phyloP scores from a whole-genome alignment of 1,284 basidiomycete genomes.

The Leccinum pallidistipes region DNA sequence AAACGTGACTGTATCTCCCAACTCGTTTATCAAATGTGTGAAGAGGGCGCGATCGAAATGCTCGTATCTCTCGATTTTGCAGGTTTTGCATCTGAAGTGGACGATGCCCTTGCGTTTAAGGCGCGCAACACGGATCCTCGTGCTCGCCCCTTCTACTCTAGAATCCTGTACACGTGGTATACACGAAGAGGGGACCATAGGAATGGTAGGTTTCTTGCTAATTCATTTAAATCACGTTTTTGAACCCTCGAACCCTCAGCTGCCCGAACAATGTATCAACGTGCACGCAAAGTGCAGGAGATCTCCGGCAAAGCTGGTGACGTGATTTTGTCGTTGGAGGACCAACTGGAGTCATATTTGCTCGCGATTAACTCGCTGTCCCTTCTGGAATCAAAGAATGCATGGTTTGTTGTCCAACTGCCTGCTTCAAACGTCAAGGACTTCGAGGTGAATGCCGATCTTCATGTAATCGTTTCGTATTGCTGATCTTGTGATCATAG shows the following conservation, averaged over 20 bases:
- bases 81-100: constrained; percentile 85
- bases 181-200: constrained; percentile 84
- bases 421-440: constrained; percentile 24
- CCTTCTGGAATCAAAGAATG: constrained; percentile 74
- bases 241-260: constrained; percentile 49
- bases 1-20: constrained; percentile 79
- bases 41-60: constrained; percentile 77
- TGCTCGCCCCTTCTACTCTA: constrained; percentile 83
- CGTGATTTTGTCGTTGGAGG: constrained; percentile 62
- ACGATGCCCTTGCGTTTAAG: constrained; percentile 89
- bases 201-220: constrained; percentile 59
- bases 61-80: constrained; percentile 87
- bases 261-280: constrained; percentile 92
- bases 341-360: constrained; percentile 82
- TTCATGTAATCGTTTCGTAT: constrained; percentile 20
- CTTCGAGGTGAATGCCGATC: constrained; percentile 30
- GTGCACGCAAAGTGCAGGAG: constrained; percentile 77
- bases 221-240: constrained; percentile 13
- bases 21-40: constrained; percentile 91
- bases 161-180: constrained; percentile 95
- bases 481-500: constrained; percentile 35
- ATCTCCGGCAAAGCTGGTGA: constrained; percentile 49
- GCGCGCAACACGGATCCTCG: constrained; percentile 93
- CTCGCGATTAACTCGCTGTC: constrained; percentile 90
- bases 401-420: constrained; percentile 65